These are phyloP conservation scores for Metschnikowia gruessii DNA, from an alignment of 805 yeast genomes.

Conservation along the genomic window DNA sequence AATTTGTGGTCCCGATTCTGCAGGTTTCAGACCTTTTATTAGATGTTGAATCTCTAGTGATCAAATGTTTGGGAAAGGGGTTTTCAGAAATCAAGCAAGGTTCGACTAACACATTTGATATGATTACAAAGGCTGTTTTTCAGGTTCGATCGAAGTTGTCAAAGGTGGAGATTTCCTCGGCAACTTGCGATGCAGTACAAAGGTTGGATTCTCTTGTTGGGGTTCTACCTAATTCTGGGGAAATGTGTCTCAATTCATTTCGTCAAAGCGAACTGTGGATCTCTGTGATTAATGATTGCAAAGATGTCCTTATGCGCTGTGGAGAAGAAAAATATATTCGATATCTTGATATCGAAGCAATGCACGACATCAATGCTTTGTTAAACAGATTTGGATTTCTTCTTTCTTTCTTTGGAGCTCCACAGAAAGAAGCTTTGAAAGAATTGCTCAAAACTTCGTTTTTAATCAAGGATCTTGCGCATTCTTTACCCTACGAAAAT, in stretches of 20 bases:
- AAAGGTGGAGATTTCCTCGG: neutral
- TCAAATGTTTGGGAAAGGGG: neutral
- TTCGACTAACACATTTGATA: neutral
- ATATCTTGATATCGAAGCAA: conserved; percentile 7
- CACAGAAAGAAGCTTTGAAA: neutral
- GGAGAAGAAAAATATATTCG: conserved; percentile 2
- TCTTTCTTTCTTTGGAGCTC: conserved; percentile 7
- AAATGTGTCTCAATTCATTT: neutral
- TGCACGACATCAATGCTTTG: conserved; percentile 11
- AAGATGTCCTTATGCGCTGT: conserved; percentile 7
- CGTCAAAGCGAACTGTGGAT: neutral
- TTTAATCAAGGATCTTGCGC: conserved; percentile 14
- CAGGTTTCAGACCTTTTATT: conserved; percentile 3
- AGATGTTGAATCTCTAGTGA: conserved; percentile 2
- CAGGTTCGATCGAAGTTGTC: conserved; percentile 8
- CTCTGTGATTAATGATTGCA: conserved; percentile 11
- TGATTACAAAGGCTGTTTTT: conserved; percentile 8
- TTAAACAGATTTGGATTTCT: conserved; percentile 10
- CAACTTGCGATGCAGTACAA: neutral
- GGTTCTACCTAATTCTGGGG: neutral
- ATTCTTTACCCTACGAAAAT: conserved; percentile 9
- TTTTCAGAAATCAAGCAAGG: neutral
- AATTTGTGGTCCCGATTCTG: conserved; percentile 2
- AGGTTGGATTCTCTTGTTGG: neutral
- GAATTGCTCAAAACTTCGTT: conserved; percentile 22